phyloP scores from a whole-genome alignment of 2,329 filamentous ascomycete genomes.

The Monosporascus sp. region DNA sequence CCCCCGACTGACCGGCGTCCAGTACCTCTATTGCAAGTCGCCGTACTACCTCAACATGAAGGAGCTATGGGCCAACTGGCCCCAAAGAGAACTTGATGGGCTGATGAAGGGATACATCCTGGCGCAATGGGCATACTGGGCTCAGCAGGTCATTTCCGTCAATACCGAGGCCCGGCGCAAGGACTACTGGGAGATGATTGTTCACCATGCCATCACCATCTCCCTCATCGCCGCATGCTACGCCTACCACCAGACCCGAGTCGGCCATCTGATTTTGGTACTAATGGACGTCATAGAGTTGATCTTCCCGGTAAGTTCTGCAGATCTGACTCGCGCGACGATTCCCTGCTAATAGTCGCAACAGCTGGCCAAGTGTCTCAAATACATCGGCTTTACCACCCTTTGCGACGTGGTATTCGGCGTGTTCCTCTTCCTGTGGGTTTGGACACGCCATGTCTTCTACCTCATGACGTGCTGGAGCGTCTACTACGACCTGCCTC shows the following conservation, averaged over 20 bases:
- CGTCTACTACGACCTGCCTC: slow-evolving; percentile 59
- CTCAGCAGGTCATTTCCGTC: slow-evolving; percentile 88
- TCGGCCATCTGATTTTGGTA: slow-evolving; percentile 80
- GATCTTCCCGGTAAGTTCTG: slow-evolving; percentile 65
- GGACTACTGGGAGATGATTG: slow-evolving; percentile 92
- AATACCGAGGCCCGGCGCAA: slow-evolving; percentile 90
- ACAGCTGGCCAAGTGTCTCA: slow-evolving; percentile 83
- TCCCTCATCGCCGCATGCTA: slow-evolving; percentile 74
- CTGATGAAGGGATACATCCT: slow-evolving; percentile 84
- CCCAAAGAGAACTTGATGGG: slow-evolving; percentile 65
- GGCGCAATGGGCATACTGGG: slow-evolving; percentile 85
- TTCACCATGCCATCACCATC: slow-evolving; percentile 84
- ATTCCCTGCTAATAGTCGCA: slow-evolving; percentile 4
- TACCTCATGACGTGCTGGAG: slow-evolving; percentile 79
- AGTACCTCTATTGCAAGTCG: slow-evolving; percentile 76
- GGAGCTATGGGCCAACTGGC: slow-evolving; percentile 80
- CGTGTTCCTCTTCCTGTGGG: slow-evolving; percentile 77
- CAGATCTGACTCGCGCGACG: background rate
- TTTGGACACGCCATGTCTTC: slow-evolving; percentile 71
- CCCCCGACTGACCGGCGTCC: slow-evolving; percentile 2
- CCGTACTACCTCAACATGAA: slow-evolving; percentile 70
- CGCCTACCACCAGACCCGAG: slow-evolving; percentile 75
- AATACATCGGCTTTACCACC: slow-evolving; percentile 72
- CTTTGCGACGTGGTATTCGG: slow-evolving; percentile 79
- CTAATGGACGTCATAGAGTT: slow-evolving; percentile 92